Evolutionary conservation across 2,329 filamentous ascomycete genomes (phyloP), one percentile per base, ranked within the genome.

Genomic region (Fusarium hainanense): DNA sequence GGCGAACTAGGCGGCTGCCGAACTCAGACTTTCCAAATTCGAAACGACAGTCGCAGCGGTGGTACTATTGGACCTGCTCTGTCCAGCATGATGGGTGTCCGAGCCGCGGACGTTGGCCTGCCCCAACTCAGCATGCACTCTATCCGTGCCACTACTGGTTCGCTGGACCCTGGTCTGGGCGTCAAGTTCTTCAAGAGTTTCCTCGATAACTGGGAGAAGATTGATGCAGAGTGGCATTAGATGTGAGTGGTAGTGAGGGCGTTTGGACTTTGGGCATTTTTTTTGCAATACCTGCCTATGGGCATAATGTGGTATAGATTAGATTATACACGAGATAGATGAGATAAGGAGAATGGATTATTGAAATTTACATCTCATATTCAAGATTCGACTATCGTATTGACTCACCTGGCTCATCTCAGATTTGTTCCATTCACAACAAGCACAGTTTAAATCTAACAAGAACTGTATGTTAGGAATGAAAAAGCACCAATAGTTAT

Each of bases 61-160:
- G 96, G 96, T 18, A 99, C 96, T 0, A 94, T 98, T n/a, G 96
- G 96, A 0, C 96, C 96, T 1, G 94, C 94, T 88, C 85, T 97
- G 37, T 93, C 90, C 71, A 89, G 90, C 28, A 88, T 87, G 28
- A 92, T 96, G 80, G 95, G 95, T 30, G 90, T 97, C 63, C 84
- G 93, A 54, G 89, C 93, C 0, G 92, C 96, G 50, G 95, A 98
- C 78, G 93, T 93, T 1, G 95, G 95, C 16, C 90, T 98, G 75
- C 90, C 94, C 7, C 95, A 98, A 82, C 81, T 98, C 73, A 95
- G 92, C 76, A 98, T 98, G 95, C 95, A 98, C 80, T 93, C 89
- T 54, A 92, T 98, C 71, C 87, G 95, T 27, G 95, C 95, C 1
- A 97, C 94, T 0, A 97, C 93, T 1, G 95, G 95, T 4, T 87